phyloP scores from a whole-genome alignment of 139 green algal species.

The Closterium sp. region DNA sequence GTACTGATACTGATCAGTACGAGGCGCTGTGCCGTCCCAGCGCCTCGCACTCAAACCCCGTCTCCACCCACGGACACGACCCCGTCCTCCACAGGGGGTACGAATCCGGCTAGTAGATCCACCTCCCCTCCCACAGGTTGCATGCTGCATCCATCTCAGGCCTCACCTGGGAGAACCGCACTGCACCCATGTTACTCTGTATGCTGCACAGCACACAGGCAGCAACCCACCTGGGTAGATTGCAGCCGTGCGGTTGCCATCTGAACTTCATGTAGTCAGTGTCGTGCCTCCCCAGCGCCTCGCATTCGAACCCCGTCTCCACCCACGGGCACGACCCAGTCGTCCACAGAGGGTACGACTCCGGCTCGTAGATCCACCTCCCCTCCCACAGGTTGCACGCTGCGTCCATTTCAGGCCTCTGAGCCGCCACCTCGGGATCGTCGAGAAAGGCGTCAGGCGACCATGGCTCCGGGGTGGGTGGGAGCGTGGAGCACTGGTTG shows the following conservation, averaged over 20 bases:
- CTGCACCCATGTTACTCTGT: too few species aligned
- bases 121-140: background rate
- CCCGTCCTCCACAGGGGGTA: background rate
- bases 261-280: background rate
- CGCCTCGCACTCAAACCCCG: background rate
- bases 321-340: background rate
- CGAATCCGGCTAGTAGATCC: background rate
- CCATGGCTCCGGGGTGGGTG: background rate
- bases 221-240: background rate
- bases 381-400: background rate
- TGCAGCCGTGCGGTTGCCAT: background rate
- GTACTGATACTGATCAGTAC: too few species aligned
- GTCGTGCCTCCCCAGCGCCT: background rate
- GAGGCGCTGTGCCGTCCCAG: background rate
- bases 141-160: background rate
- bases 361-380: background rate
- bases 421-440: background rate
- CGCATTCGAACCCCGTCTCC: background rate
- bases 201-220: too few species aligned
- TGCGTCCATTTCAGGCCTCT: background rate
- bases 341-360: background rate
- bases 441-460: background rate
- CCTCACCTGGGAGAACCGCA: too few species aligned
- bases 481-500: background rate
- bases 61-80: background rate